phyloP scores from a whole-genome alignment of 345 rosid genomes.

The Trapa incisa region DNA sequence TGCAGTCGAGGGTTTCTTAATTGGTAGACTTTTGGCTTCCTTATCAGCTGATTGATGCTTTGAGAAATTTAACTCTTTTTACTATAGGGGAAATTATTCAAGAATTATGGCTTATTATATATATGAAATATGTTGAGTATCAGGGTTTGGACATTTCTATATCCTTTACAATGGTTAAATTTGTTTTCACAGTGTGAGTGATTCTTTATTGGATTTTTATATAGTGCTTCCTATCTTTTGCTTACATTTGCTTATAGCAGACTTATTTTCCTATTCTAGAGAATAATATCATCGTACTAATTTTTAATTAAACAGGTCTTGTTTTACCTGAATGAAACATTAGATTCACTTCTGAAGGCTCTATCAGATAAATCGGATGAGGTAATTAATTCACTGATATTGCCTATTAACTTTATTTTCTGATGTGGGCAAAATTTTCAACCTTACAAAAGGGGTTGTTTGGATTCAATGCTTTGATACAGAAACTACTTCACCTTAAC shows the following conservation, averaged over 20 bases:
- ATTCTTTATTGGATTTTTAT: background rate
- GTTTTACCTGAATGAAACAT: slow-evolving; percentile 61
- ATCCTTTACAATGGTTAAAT: background rate
- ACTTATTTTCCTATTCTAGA: background rate
- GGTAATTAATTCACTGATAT: slow-evolving; percentile 28
- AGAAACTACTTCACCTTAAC: background rate
- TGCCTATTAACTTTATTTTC: background rate
- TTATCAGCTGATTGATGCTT: background rate
- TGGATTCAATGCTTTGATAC: background rate
- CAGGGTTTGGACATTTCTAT: background rate
- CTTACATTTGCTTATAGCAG: background rate
- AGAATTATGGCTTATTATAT: background rate
- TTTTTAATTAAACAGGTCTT: slow-evolving; percentile 51
- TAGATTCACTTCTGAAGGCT: slow-evolving; percentile 78
- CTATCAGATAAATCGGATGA: slow-evolving; percentile 82
- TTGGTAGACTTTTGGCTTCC: background rate
- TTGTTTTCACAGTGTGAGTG: background rate
- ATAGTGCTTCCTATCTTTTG: background rate
- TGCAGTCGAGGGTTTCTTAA: background rate
- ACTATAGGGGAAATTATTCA: background rate
- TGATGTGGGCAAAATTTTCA: background rate
- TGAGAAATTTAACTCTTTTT: background rate
- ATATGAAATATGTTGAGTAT: background rate
- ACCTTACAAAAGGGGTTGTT: background rate
- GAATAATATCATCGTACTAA: background rate